These are phyloP conservation scores for Plantago elongata DNA, from an alignment of 257 asterid species.

Conservation along the genomic window DNA sequence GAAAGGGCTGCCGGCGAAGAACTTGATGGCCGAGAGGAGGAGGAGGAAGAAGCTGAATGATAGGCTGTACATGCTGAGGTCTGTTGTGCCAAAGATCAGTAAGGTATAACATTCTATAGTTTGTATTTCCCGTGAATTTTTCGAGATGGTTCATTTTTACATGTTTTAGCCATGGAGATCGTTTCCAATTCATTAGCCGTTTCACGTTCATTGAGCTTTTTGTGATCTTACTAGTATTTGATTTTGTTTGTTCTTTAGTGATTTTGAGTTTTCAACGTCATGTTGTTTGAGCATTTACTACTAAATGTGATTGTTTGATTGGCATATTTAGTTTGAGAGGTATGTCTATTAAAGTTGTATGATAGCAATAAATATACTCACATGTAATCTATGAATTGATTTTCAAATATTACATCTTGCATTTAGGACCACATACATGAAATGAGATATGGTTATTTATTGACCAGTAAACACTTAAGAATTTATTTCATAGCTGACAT, in stretches of 20 bases:
- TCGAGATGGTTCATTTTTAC: background rate
- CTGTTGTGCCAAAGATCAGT: conserved; percentile 95
- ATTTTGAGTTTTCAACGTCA: background rate
- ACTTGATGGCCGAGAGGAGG: conserved; percentile 93
- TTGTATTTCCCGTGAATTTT: conserved; percentile 37
- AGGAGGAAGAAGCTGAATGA: conserved; percentile 96
- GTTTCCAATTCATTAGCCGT: conserved; percentile 9
- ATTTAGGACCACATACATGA: conserved; percentile 45
- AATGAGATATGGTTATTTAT: conserved; percentile 22
- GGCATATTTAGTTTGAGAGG: conserved; percentile 39
- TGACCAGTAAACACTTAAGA: conserved; percentile 17
- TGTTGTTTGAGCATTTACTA: conserved; percentile 29
- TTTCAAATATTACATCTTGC: conserved; percentile 30
- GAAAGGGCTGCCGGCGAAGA: conserved; percentile 92
- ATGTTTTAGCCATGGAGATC: conserved; percentile 30
- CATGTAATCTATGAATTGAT: conserved; percentile 76
- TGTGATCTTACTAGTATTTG: background rate
- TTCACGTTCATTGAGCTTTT: conserved; percentile 18
- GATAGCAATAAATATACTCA: conserved; percentile 79
- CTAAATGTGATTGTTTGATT: conserved; percentile 30
- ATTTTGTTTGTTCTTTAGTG: background rate
- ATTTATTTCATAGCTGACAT: conserved; percentile 33
- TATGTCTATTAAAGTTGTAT: conserved; percentile 40
- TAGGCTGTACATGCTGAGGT: conserved; percentile 85
- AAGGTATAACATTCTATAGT: conserved; percentile 46